Conservation (phyloP, 2,329 filamentous ascomycete genomes). For the Phialophora macrospora region DNA sequence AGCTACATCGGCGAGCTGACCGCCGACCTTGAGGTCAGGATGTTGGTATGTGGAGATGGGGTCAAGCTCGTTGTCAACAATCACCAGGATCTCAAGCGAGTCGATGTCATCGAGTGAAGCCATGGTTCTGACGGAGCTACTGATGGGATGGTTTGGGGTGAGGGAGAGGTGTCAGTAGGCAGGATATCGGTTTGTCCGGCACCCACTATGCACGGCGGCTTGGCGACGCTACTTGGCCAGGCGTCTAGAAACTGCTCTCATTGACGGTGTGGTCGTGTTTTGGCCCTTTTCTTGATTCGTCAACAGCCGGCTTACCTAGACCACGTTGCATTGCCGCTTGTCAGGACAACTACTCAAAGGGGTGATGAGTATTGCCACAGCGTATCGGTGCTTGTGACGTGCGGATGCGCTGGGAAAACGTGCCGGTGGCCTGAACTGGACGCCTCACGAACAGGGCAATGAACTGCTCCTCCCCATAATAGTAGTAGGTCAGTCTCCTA, state of each 20-base stretch:
- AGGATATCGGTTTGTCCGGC: no score
- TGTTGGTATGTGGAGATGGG: slow-evolving; percentile 56
- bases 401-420: background rate
- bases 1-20: slow-evolving; percentile 52
- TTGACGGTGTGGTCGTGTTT: background rate
- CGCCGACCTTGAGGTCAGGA: slow-evolving; percentile 50
- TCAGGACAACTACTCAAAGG: no score
- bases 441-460: background rate
- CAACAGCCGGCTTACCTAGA: background rate
- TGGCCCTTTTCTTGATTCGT: background rate
- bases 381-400: background rate
- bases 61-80: slow-evolving; percentile 63
- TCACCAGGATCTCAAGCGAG: slow-evolving; percentile 54
- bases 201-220: background rate
- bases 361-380: background rate
- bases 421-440: background rate
- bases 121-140: slow-evolving; percentile 15
- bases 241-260: background rate
- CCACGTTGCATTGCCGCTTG: background rate
- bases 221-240: background rate
- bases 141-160: background rate
- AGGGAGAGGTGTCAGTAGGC: background rate
- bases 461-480: background rate
- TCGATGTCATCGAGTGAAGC: slow-evolving; percentile 49
- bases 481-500: background rate